Conservation (phyloP, 73 alveolate species). For the Loxodes magnus region DNA sequence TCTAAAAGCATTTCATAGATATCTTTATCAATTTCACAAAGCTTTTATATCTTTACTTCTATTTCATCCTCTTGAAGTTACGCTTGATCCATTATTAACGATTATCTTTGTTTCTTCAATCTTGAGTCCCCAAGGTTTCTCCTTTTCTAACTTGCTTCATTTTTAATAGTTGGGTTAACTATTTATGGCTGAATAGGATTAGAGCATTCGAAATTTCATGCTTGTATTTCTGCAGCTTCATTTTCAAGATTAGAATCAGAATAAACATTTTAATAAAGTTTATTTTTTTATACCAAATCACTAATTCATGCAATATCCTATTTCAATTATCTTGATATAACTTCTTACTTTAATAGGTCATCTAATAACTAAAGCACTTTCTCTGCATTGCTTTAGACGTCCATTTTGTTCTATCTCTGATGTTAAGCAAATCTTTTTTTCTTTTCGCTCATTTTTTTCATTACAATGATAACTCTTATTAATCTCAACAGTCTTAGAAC, state of each 20-base stretch:
- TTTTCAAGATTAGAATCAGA: not conserved
- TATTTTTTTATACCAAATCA: not conserved
- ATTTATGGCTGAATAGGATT: not conserved
- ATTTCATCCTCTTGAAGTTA: not conserved
- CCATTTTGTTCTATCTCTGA: slow-evolving; percentile 32
- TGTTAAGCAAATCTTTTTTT: slow-evolving; percentile 6
- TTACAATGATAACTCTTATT: slow-evolving; percentile 45
- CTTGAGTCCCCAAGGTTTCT: not conserved
- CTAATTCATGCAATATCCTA: not conserved
- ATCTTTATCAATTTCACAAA: slow-evolving; percentile 7
- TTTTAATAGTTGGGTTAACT: no score
- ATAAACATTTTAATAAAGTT: slow-evolving; percentile 3
- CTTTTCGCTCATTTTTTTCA: slow-evolving; percentile 47
- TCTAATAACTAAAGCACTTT: slow-evolving; percentile 6
- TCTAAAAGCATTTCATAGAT: no score
- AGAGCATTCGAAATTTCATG: not conserved
- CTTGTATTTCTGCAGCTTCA: not conserved
- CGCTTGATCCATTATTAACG: slow-evolving; percentile 6
- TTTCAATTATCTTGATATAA: not conserved
- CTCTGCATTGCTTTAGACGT: slow-evolving; percentile 3
- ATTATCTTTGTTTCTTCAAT: slow-evolving; percentile 3
- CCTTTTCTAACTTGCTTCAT: no score
- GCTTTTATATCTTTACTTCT: not conserved
- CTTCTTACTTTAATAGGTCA: not conserved
- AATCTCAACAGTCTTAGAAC: slow-evolving; percentile 37